phyloP scores from a whole-genome alignment of 306 rosid species.

The Quercus parvula region DNA sequence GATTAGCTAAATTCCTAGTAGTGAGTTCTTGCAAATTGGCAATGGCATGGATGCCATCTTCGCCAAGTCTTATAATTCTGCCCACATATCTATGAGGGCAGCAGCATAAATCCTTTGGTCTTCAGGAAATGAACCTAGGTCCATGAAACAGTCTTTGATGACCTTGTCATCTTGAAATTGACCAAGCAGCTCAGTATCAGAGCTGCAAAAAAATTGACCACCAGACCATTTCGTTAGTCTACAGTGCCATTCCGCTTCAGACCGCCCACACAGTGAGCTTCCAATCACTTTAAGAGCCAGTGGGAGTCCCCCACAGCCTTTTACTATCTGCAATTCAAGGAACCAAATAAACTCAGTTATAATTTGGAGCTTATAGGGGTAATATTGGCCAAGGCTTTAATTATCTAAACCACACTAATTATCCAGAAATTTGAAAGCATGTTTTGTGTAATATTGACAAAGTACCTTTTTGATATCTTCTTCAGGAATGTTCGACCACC shows the following conservation, averaged over 20 bases:
- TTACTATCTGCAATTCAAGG: constrained; percentile 42
- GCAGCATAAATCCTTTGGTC: constrained; percentile 48
- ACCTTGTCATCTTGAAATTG: constrained; percentile 28
- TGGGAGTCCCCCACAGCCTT: constrained; percentile 48
- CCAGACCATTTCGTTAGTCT: constrained; percentile 23
- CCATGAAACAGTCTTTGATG: constrained; percentile 63
- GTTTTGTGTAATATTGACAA: constrained; percentile 1
- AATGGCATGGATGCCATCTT: constrained; percentile 30
- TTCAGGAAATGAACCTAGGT: constrained; percentile 67
- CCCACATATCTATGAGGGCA: constrained; percentile 53
- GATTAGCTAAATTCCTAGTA: constrained; percentile 28
- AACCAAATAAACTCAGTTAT: constrained; percentile 2
- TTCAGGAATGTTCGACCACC: constrained; percentile 11
- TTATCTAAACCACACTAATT: too few relatives aligned
- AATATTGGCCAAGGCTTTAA: background rate
- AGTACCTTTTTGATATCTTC: constrained; percentile 41
- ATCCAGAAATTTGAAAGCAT: too few relatives aligned
- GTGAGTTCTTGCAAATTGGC: constrained; percentile 25
- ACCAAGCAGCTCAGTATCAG: constrained; percentile 28
- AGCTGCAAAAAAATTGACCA: constrained; percentile 40
- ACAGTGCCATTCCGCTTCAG: constrained; percentile 35
- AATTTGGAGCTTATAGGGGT: background rate
- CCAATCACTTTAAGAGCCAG: constrained; percentile 41
- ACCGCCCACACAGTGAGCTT: constrained; percentile 31
- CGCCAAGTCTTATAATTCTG: constrained; percentile 39